phyloP scores from a whole-genome alignment of 1,284 basidiomycete species.

The Moniliophthora roreri region DNA sequence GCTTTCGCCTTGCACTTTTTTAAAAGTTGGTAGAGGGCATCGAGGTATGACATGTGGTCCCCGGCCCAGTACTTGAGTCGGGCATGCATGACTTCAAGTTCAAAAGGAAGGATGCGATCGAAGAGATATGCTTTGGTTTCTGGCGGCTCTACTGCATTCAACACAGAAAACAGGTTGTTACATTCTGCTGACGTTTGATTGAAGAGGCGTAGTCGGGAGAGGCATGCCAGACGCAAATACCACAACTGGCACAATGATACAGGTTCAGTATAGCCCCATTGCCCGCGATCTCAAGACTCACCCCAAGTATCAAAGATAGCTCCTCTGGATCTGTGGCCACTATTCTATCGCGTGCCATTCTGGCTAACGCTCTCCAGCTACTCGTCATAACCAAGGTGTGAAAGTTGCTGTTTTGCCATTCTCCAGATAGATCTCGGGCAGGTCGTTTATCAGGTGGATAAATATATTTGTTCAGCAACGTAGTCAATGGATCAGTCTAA shows the following conservation, averaged over 20 bases:
- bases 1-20: slow-evolving; percentile 70
- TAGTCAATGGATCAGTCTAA: slow-evolving; percentile 80
- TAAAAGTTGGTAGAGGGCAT: slow-evolving; percentile 77
- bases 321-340: slow-evolving; percentile 68
- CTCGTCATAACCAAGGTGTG: slow-evolving; percentile 81
- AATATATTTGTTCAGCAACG: slow-evolving; percentile 78
- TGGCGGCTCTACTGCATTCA: slow-evolving; percentile 55
- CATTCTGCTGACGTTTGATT: slow-evolving; percentile 80
- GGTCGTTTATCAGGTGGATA: slow-evolving; percentile 71
- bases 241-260: slow-evolving; percentile 53
- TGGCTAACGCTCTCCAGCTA: slow-evolving; percentile 78
- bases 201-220: slow-evolving; percentile 77
- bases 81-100: slow-evolving; percentile 74
- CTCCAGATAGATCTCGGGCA: slow-evolving; percentile 66
- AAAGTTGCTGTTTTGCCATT: slow-evolving; percentile 69
- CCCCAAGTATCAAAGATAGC: slow-evolving; percentile 61
- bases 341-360: slow-evolving; percentile 75
- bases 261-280: not conserved
- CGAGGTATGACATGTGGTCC: slow-evolving; percentile 73
- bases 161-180: slow-evolving; percentile 74
- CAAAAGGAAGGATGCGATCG: slow-evolving; percentile 70
- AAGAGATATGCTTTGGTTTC: slow-evolving; percentile 51
- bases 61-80: slow-evolving; percentile 73
- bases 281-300: slow-evolving; percentile 33
- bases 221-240: slow-evolving; percentile 75